Conservation (phyloP, 2,329 filamentous ascomycete genomes). For the Ophiocordyceps robertsii region DNA sequence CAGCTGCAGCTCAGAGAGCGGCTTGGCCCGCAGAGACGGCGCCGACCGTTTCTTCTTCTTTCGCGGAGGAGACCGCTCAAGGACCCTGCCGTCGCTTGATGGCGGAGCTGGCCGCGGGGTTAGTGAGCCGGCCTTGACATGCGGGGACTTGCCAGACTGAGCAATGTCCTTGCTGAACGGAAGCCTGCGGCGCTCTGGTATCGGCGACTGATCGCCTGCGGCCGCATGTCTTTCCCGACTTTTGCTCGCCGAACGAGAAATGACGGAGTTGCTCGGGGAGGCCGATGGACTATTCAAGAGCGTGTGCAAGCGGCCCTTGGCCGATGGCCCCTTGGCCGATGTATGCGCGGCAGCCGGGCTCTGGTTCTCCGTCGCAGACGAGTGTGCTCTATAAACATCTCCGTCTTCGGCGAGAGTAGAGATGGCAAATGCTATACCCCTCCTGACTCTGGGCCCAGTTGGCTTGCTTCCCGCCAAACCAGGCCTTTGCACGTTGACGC, state of each 20-base stretch:
- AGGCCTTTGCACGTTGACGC: slow-evolving; percentile 16
- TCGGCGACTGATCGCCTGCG: slow-evolving; percentile 11
- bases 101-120: slow-evolving; percentile 5
- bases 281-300: slow-evolving; percentile 16
- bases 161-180: slow-evolving; percentile 20
- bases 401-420: slow-evolving; percentile 36
- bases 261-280: slow-evolving; percentile 5
- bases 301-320: slow-evolving; percentile 16
- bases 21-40: slow-evolving; percentile 40
- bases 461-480: slow-evolving; percentile 11
- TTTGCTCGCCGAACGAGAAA: slow-evolving; percentile 11
- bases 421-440: slow-evolving; percentile 22
- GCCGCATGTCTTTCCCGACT: background rate
- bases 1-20: slow-evolving; percentile 42
- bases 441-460: slow-evolving; percentile 6
- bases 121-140: background rate
- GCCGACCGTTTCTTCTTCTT: slow-evolving; percentile 7
- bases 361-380: background rate
- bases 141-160: slow-evolving; percentile 2
- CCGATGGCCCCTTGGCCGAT: slow-evolving; percentile 10
- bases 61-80: slow-evolving; percentile 4
- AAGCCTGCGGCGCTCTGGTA: slow-evolving; percentile 27
- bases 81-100: slow-evolving; percentile 6
- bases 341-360: slow-evolving; percentile 1
- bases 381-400: slow-evolving; percentile 7